Evolutionary conservation across 805 yeast species (phyloP), one percentile per base, ranked within the genome.

Genomic region (Starmerella bombicola): DNA sequence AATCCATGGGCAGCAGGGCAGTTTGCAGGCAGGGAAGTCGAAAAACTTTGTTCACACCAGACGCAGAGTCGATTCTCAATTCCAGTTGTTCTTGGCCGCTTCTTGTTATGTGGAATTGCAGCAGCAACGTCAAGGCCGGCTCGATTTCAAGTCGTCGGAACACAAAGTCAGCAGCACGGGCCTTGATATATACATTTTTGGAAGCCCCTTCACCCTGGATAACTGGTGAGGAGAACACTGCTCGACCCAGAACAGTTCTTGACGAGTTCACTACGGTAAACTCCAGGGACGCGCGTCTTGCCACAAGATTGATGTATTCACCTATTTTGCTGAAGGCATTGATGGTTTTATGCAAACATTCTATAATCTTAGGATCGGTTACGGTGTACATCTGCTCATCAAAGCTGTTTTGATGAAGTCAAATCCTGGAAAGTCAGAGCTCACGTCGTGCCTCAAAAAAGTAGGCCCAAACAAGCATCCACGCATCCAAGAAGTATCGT

Each of bases 141-240:
- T 31, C 42, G 33, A 12, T 17, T 25, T 44, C 46, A 3, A 47
- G 5, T 8, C 48, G 37, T 20, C 28, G 17, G 13, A 45, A 35
- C n/a, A 41, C 32, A 9, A 46, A 6, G 18, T 48, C 52, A 5
- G 32, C 18, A 3, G 50, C 50, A n/a, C 43, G 42, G 4, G 52
- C 37, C 37, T 44, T 46, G 18, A 48, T 29, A 6, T 36, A 41
- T 17, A 42, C 41, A 7, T 28, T 42, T 12, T 18, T n/a, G 10
- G 30, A 5, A 16, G 30, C 19, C 7, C 44, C 50, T 4, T 24
- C 25, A 5, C 47, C 47, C 8, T 18, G 15, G 26, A 42, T 45
- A 20, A 41, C 35, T n/a, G 42, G 28, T 17, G 30, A 12, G 3
- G 38, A 38, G 24, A 47, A 26, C 16, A 16, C 24, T 16, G 30